Base-by-base conservation (phyloP, 2,329 filamentous ascomycete species). In the Penicillium sp. region DNA sequence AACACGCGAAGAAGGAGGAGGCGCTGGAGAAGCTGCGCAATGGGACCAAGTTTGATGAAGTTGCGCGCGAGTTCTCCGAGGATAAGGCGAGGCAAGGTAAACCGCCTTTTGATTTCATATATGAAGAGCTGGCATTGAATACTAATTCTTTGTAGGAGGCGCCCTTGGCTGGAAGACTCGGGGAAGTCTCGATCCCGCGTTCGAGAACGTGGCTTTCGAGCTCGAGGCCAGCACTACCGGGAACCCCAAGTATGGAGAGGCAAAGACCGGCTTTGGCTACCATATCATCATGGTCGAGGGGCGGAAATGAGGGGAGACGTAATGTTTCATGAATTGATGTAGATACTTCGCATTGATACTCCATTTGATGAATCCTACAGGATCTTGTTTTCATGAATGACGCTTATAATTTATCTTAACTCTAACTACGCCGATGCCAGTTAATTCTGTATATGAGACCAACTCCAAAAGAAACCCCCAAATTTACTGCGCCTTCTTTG, bases 261-360 rank as follows among this genome's bases (percentile, higher is more conserved):
- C 79, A 41, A 86, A 84, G 74, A 85, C 83, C 8, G 75, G 75
- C 13, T 81, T 83, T 69, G 84, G 84, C n/a, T 87, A 86, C 73
- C 84, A 86, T 69, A 81, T 87, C 57, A 78, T 86, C 46, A 86
- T 86, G 82, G 82, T 86, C 3, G 84, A 86, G 64, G 84, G 83
- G 44, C 74, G 83, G 65, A 85, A 84, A 67, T 84, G 46, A 62
- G 30, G 24, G n/a, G 13, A 42, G n/a, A 4, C 5, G 25, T 27
- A 22, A 25, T 16, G 14, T 11, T 25, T 27, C 14, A 42, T 25
- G 39, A 38, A 38, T 20, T 20, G 35, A 38, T 22, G 18, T 38
- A 20, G 10, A 38, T 14, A 38, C 5, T 30, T 20, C 20, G 35
- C 35, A 13, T 38, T 38, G 35, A 38, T 38, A 13, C 35, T 20